Evolutionary conservation across 148 eudicot species (phyloP), one percentile per base, ranked within the genome.

Genomic region (Rhododendron ferrugineum): DNA sequence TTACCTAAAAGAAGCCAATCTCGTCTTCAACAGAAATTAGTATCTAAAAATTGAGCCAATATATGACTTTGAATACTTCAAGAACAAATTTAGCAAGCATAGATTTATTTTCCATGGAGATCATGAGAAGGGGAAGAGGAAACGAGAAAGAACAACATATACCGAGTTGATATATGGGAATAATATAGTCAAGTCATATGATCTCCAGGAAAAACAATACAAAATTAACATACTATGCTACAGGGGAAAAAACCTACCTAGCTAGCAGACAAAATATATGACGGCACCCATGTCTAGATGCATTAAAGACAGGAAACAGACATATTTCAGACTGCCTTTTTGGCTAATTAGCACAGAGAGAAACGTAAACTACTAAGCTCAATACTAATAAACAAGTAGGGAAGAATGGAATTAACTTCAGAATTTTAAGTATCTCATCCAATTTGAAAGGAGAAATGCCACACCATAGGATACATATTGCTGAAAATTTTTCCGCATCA

Each of bases 401-500:
- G 15, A 47, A 36, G 32, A 85, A 20, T 72, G 34, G 18, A 49
- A 32, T 34, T 81, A 40, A 64, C 73, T 47, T 49, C 79, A 32
- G 52, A 42, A 50, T 11, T 81, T 26, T 40, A 52, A 37, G 37
- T 49, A 46, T 85, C 32, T 7, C 66, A 66, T 34, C 64, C 46
- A 83, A 68, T 68, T 52, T 11, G 6, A 83, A 2, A 44, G 54
- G 23, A 44, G 16, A 3, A 70, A 28, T 23, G 56, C 20, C 60
- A 76, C 49, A 81, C 20, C 26, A 26, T 13, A 79, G 93, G 92
- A 93, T 93, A 93, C 93, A 93, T 84, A 93, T 83, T 84, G 91
- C 92, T n/a, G 95, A 90, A 76, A 93, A 89, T 36, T 91, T 85
- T 81, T 89, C 86, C 3, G 92, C 93, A 87, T 93, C 95, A 16